Percentiles rank a stretch among this genome's conserved stretches.
Conservation (phyloP, 2,329 filamentous ascomycete genomes). For the Magnaporthiopsis rhizophila region DNA sequence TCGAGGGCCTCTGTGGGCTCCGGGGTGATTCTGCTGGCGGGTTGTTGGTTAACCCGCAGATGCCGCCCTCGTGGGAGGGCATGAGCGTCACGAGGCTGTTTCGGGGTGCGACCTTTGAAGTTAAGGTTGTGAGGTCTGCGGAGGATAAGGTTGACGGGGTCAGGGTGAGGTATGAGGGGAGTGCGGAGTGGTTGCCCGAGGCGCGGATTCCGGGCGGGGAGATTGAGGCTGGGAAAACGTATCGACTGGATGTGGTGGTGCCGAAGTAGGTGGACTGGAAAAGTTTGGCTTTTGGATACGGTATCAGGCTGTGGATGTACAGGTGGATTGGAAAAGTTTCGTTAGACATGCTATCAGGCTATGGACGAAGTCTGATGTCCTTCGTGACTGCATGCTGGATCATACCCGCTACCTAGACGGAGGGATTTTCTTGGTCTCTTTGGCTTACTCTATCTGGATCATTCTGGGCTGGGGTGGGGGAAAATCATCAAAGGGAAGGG, state of each 20-base stretch:
- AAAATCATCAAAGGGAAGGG: no score
- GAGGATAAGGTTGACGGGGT: conserved; percentile 27
- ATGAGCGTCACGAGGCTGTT: conserved; percentile 40
- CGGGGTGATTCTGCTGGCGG: conserved; percentile 37
- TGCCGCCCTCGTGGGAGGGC: conserved; percentile 40
- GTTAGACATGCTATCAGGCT: no score
- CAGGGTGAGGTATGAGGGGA: conserved; percentile 31
- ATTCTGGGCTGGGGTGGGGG: no score
- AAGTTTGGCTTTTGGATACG: no score
- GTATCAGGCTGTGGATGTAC: no score
- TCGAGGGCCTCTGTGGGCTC: conserved; percentile 47
- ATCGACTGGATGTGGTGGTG: conserved; percentile 31
- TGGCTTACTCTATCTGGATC: no score
- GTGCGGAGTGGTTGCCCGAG: conserved; percentile 27
- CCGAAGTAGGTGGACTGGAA: neutral
- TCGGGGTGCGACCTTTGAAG: conserved; percentile 39
- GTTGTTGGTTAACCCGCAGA: conserved; percentile 37
- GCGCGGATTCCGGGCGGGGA: conserved; percentile 26
- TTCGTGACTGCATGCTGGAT: no score
- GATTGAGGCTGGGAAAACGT: conserved; percentile 34
- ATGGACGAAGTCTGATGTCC: no score
- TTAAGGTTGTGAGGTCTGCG: conserved; percentile 32
- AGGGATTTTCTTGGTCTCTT: no score
- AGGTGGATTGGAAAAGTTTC: no score
- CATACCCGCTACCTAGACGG: no score